A percentile compares a stretch with the other conserved stretches of the same genome.
These are phyloP conservation scores for Pythium dissotocum DNA, from an alignment of 352 stramenopile genomes.

Conservation along the genomic window DNA sequence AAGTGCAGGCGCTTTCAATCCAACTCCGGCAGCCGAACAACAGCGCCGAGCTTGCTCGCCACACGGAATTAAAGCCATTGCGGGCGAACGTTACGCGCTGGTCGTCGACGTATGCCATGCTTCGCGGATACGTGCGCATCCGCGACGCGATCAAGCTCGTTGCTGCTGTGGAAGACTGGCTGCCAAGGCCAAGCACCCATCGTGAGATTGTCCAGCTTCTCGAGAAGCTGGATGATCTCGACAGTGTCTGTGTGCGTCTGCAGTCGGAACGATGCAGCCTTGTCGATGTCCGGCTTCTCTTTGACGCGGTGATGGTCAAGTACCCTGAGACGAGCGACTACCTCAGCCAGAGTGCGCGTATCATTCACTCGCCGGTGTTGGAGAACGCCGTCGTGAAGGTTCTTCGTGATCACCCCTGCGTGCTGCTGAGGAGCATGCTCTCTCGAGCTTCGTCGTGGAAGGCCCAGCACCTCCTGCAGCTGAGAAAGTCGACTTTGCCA, in stretches of 20 bases:
- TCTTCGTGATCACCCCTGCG: background rate
- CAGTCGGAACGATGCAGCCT: slow-evolving; percentile 13
- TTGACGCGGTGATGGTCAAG: background rate
- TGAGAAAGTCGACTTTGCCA: background rate
- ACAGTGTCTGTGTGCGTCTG: slow-evolving; percentile 17
- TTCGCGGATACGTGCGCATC: background rate
- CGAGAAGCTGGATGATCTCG: slow-evolving; percentile 24
- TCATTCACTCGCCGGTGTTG: slow-evolving; percentile 9
- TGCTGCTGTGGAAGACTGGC: background rate
- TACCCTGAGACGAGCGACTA: slow-evolving; percentile 5
- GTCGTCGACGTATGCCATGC: background rate
- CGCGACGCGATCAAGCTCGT: background rate
- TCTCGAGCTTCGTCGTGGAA: background rate
- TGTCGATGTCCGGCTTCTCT: slow-evolving; percentile 12
- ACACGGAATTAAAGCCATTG: background rate
- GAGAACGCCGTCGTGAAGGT: slow-evolving; percentile 16
- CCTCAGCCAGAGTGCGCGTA: background rate
- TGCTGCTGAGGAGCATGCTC: background rate
- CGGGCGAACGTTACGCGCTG: background rate
- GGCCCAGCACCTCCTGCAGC: background rate
- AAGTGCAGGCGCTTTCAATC: no score
- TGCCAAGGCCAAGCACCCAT: slow-evolving; percentile 6
- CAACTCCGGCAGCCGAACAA: background rate
- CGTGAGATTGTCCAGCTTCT: slow-evolving; percentile 26
- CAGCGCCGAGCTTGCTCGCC: background rate